phyloP scores from a whole-genome alignment of 169 alveolate genomes.

The Eimeria sp. region DNA sequence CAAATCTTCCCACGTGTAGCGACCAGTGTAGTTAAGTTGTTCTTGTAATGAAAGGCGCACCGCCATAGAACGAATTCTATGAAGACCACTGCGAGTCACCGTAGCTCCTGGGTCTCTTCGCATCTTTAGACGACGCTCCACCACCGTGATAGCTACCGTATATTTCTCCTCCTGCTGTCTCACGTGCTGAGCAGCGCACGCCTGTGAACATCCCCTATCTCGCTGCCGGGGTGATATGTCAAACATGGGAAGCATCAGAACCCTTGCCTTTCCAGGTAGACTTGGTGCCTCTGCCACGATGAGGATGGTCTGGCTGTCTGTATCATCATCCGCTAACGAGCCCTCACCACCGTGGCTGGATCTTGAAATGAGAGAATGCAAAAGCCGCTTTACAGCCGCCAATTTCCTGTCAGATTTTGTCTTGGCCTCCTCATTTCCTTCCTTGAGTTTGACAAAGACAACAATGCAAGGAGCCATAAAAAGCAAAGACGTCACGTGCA shows the following conservation, averaged over 20 bases:
- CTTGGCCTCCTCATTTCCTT: background rate
- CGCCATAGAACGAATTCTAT: background rate
- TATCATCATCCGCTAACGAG: background rate
- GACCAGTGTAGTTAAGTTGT: background rate
- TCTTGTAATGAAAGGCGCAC: slow-evolving; percentile 34
- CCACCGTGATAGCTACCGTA: background rate
- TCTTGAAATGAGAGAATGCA: background rate
- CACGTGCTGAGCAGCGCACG: background rate
- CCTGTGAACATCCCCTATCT: background rate
- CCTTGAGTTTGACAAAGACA: background rate
- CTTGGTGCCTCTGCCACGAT: slow-evolving; percentile 30
- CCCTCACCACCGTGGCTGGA: background rate
- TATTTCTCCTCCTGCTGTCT: background rate
- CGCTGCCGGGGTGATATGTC: slow-evolving; percentile 15
- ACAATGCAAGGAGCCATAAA: slow-evolving; percentile 25
- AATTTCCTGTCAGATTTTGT: background rate
- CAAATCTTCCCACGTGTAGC: background rate
- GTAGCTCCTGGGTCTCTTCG: background rate
- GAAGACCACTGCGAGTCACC: background rate
- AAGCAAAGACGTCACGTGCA: background rate
- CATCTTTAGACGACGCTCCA: background rate
- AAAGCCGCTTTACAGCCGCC: slow-evolving; percentile 13
- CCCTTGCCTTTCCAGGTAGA: slow-evolving; percentile 50
- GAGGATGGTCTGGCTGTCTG: slow-evolving; percentile 14
- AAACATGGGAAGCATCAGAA: slow-evolving; percentile 50